Evolutionary conservation across 2,329 filamentous ascomycete genomes (phyloP), one percentile per base, ranked within the genome.

Genomic region (Sporothrix humicola): DNA sequence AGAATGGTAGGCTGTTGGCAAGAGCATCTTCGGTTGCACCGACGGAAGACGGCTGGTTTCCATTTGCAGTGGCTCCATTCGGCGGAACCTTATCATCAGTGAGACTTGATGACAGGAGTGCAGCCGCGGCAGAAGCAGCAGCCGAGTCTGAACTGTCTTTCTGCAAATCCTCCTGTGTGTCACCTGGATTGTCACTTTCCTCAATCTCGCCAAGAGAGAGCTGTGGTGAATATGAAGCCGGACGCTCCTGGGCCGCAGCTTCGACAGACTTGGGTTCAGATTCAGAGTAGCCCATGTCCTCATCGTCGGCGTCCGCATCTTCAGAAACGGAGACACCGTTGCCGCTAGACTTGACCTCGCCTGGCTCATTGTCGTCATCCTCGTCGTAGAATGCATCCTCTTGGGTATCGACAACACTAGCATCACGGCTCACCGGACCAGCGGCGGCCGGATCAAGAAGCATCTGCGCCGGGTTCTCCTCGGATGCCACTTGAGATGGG

Each of bases 301-400:
- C 74, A 23, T 75, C 75, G 48, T 77, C 76, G 20, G 73, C 75
- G 17, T 76, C 74, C 4, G 70, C 76, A 0, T 72, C 73, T 2
- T 73, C 73, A 1, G 75, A 74, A 1, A 42, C 65, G 1, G 73
- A 65, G 1, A 72, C 71, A 15, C 48, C 71, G 31, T 75, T 75
- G 44, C 26, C 73, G 3, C 26, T 59, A 0, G 73, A 72, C n/a
- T 72, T 75, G 26, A 59, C 44, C 54, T 74, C 74, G 10, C 72
- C 75, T 0, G 74, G 73, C 63, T 74, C 74, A 7, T 74, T 71
- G 23, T 75, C 73, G 7, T 76, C 76, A 20, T 76, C 75, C 13
- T 76, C 76, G 37, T 77, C 76, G 50, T 77, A 76, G 26, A 75
- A 75, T 5, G 75, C 73, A 58, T 78, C 74, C 13, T 77, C 66